Percentiles rank a stretch among this genome's conserved stretches.
These are phyloP conservation scores for Guyanaporus albipodus DNA, from an alignment of 768 basidiomycete genomes.

Conservation along the genomic window DNA sequence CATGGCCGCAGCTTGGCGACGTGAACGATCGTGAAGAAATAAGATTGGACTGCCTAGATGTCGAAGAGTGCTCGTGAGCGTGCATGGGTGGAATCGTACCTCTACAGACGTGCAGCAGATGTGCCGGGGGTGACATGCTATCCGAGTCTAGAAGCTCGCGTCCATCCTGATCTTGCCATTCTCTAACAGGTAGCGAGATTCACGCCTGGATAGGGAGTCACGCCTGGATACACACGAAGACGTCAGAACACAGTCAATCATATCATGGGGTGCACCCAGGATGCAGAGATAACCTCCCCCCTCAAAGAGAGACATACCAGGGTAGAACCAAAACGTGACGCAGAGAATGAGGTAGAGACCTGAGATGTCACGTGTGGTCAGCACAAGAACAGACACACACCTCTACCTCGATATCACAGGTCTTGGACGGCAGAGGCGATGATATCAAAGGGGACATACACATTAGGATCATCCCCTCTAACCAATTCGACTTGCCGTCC, in stretches of 20 bases:
- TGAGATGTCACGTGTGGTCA: constrained; percentile 16
- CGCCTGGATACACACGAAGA: constrained; percentile 2
- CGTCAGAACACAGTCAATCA: constrained; percentile 3
- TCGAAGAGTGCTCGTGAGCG: no score
- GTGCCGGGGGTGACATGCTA: neutral
- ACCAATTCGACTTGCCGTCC: constrained; percentile 89
- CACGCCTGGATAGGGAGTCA: neutral
- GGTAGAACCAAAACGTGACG: constrained; percentile 53
- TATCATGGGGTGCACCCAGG: no score
- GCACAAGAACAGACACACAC: neutral
- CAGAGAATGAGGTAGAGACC: constrained; percentile 55
- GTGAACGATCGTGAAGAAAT: no score
- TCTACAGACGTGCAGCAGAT: no score
- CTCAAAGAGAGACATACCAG: constrained; percentile 30
- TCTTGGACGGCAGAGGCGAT: no score
- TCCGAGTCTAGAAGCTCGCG: neutral
- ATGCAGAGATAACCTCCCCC: no score
- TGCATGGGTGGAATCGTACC: no score
- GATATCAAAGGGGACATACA: constrained; percentile 33
- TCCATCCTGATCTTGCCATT: neutral
- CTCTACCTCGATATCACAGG: no score
- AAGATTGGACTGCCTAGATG: no score
- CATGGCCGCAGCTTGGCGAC: no score
- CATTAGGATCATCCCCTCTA: constrained; percentile 84
- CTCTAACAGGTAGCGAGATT: neutral